These are phyloP conservation scores for Meyerozyma guilliermondii DNA, from an alignment of 1,139 yeast genomes.

Conservation along the genomic window DNA sequence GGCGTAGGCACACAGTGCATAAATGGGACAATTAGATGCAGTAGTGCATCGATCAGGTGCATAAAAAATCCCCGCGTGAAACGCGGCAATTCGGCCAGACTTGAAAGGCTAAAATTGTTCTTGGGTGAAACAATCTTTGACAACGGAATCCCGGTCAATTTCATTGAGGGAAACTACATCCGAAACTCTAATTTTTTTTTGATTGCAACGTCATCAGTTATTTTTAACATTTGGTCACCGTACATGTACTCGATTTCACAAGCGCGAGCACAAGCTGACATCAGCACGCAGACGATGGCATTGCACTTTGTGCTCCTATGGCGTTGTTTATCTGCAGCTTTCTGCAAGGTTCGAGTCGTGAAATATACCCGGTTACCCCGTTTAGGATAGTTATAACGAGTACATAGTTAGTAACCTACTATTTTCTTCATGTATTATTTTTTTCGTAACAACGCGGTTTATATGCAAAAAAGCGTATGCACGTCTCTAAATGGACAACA, in stretches of 20 bases:
- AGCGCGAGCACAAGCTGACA: background rate
- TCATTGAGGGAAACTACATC: background rate
- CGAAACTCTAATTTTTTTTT: background rate
- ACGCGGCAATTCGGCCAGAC: background rate
- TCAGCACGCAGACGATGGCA: background rate
- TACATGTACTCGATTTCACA: background rate
- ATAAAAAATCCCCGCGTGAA: background rate
- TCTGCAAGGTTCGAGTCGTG: background rate
- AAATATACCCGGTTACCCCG: background rate
- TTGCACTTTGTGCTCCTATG: background rate
- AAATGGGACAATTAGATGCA: background rate
- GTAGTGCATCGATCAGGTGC: constrained; percentile 1
- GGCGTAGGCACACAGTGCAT: background rate
- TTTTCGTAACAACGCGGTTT: background rate
- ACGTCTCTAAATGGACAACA: background rate
- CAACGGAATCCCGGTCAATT: background rate
- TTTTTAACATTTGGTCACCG: background rate
- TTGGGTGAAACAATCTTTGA: no score
- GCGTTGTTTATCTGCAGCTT: background rate
- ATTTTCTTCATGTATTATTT: background rate
- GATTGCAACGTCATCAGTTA: no score
- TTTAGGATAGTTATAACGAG: background rate
- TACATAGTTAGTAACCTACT: background rate
- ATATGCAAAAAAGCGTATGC: background rate
- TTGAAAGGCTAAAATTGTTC: no score